Evolutionary conservation across 2,329 filamentous ascomycete genomes (phyloP).

Genomic region (Cladosporium cucumerinum): DNA sequence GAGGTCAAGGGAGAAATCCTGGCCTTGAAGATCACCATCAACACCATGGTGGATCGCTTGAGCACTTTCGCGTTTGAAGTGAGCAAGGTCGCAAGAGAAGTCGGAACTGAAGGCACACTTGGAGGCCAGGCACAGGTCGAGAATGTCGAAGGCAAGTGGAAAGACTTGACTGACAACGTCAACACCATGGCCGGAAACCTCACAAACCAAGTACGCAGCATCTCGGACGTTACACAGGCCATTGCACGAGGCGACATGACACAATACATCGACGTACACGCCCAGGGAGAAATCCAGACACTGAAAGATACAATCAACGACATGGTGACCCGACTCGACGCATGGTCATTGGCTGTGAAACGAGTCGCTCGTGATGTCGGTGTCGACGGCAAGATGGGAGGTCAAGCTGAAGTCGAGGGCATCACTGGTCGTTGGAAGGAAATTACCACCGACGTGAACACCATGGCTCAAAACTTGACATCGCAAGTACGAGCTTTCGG

Average conservation of each 20-base stretch:
- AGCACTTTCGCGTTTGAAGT: conserved; percentile 64
- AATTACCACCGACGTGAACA: conserved; percentile 95
- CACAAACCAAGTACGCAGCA: conserved; percentile 73
- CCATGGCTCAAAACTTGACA: conserved; percentile 78
- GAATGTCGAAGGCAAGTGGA: conserved; percentile 65
- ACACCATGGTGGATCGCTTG: conserved; percentile 63
- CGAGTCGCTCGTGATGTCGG: conserved; percentile 94
- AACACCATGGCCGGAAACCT: conserved; percentile 66
- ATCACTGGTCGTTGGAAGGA: conserved; percentile 96
- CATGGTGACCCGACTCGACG: conserved; percentile 93
- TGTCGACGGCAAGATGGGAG: conserved; percentile 97
- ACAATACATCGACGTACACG: conserved; percentile 91
- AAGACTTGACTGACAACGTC: conserved; percentile 64
- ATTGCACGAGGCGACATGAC: conserved; percentile 96
- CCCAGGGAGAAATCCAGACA: conserved; percentile 89
- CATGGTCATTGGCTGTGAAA: conserved; percentile 95
- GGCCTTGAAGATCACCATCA: conserved; percentile 78
- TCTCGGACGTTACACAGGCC: conserved; percentile 89
- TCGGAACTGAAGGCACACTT: conserved; percentile 62
- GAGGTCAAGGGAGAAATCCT: conserved; percentile 53
- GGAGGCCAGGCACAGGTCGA: conserved; percentile 62
- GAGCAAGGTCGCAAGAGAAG: conserved; percentile 63
- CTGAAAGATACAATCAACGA: conserved; percentile 97
- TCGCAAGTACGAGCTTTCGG: conserved; percentile 97
- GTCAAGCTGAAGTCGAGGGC: conserved; percentile 89